Conservation (phyloP, 1,284 basidiomycete genomes). For the Cutaneotrichosporon dermatis region DNA sequence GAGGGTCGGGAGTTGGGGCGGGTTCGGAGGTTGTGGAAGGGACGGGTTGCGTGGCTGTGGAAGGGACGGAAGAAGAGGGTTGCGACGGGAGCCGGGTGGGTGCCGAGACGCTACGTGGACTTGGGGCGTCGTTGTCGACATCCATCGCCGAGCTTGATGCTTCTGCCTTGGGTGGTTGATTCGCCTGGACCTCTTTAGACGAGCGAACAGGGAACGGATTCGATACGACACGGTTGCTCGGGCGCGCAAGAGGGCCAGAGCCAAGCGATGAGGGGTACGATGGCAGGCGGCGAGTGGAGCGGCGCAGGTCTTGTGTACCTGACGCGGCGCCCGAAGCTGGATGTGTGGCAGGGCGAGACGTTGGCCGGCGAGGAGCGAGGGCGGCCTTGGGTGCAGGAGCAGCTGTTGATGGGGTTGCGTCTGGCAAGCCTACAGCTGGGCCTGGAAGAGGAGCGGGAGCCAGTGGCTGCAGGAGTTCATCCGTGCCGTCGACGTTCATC, state of each 20-base stretch:
- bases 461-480: neutral
- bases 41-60: too few species aligned
- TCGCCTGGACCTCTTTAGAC: too few species aligned
- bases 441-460: neutral
- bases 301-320: neutral
- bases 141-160: neutral
- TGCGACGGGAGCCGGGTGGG: too few species aligned
- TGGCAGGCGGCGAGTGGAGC: constrained; percentile 24
- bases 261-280: constrained; percentile 43
- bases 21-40: too few species aligned
- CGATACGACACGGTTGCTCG: constrained; percentile 37
- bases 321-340: neutral
- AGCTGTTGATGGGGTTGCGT: neutral
- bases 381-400: neutral
- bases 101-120: too few species aligned
- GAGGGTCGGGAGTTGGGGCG: too few species aligned
- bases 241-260: constrained; percentile 34
- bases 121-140: neutral
- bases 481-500: neutral
- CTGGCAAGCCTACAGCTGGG: too few species aligned
- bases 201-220: constrained; percentile 25
- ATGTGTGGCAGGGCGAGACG: constrained; percentile 2
- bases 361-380: constrained; percentile 7
- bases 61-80: too few species aligned
- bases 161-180: neutral